Conservation (phyloP, 2,329 filamentous ascomycete species). For the Emydomyces testavorans region DNA sequence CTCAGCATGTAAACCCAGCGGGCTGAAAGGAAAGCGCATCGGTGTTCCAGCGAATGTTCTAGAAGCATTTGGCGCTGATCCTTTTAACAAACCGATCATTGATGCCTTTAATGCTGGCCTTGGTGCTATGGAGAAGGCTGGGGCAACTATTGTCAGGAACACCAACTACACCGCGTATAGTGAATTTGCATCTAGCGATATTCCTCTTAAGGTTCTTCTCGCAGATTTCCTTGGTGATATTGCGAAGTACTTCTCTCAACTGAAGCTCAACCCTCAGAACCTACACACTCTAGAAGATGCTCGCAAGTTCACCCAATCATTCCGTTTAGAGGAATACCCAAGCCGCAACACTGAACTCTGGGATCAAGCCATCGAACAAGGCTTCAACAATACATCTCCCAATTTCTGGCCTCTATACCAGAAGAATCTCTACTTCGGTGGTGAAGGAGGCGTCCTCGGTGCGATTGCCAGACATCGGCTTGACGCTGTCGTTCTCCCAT, state of each 20-base stretch:
- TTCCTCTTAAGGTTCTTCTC: slow-evolving; percentile 35
- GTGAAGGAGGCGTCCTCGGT: slow-evolving; percentile 49
- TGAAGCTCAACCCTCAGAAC: slow-evolving; percentile 48
- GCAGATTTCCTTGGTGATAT: slow-evolving; percentile 51
- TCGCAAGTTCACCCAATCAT: slow-evolving; percentile 44
- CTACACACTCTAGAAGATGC: slow-evolving; percentile 44
- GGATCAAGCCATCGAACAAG: slow-evolving; percentile 42
- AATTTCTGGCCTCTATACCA: slow-evolving; percentile 49
- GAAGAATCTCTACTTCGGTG: slow-evolving; percentile 43
- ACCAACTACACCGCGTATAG: slow-evolving; percentile 47
- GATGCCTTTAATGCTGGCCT: slow-evolving; percentile 48
- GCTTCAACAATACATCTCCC: slow-evolving; percentile 46
- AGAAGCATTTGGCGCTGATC: slow-evolving; percentile 3
- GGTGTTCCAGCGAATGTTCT: slow-evolving; percentile 54
- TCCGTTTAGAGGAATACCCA: slow-evolving; percentile 48
- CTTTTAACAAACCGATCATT: slow-evolving; percentile 27
- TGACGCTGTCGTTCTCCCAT: slow-evolving; percentile 52
- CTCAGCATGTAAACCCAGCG: slow-evolving; percentile 43
- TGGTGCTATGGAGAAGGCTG: slow-evolving; percentile 41
- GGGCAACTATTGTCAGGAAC: slow-evolving; percentile 50
- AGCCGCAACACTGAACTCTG: slow-evolving; percentile 47
- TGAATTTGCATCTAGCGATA: slow-evolving; percentile 32
- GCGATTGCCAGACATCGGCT: slow-evolving; percentile 47
- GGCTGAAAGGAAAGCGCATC: slow-evolving; percentile 48
- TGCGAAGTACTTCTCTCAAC: slow-evolving; percentile 43